phyloP scores from a whole-genome alignment of 306 rosid species.

The Citrullus amarus region DNA sequence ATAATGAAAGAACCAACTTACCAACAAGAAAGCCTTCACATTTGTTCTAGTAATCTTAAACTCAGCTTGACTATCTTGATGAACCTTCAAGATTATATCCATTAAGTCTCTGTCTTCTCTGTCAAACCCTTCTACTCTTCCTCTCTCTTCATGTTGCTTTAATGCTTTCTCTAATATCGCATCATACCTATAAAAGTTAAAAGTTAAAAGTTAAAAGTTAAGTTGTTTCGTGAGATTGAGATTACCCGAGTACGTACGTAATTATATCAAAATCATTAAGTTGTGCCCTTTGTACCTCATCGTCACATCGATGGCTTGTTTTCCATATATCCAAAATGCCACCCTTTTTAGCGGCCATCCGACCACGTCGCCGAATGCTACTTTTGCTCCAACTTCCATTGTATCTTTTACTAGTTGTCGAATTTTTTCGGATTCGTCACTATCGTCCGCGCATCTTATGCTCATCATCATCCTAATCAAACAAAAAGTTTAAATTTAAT shows the following conservation, averaged over 20 bases:
- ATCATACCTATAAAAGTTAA: conserved; percentile 15
- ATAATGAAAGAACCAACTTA: background rate
- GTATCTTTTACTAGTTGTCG: conserved; percentile 29
- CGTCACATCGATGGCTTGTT: conserved; percentile 29
- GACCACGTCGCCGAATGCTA: conserved; percentile 37
- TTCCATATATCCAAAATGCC: conserved; percentile 35
- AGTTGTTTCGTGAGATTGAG: background rate
- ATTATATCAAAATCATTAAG: background rate
- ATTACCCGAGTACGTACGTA: background rate
- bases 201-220: background rate
- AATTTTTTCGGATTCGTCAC: conserved; percentile 27
- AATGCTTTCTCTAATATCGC: conserved; percentile 35
- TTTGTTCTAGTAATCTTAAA: conserved; percentile 37
- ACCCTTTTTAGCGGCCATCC: conserved; percentile 33
- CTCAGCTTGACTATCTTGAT: conserved; percentile 35
- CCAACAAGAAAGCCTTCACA: conserved; percentile 37
- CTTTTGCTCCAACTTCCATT: conserved; percentile 28
- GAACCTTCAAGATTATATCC: conserved; percentile 32
- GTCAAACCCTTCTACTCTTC: background rate
- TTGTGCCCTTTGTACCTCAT: conserved; percentile 12
- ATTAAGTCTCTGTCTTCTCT: conserved; percentile 27
- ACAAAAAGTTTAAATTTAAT: background rate
- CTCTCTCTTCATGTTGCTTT: conserved; percentile 30
- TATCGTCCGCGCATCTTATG: conserved; percentile 30
- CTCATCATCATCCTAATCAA: conserved; percentile 28